A percentile compares a stretch with the other conserved stretches of the same genome.
phyloP scores from a whole-genome alignment of 2,329 filamentous ascomycete genomes.

The Capronia epimyces region DNA sequence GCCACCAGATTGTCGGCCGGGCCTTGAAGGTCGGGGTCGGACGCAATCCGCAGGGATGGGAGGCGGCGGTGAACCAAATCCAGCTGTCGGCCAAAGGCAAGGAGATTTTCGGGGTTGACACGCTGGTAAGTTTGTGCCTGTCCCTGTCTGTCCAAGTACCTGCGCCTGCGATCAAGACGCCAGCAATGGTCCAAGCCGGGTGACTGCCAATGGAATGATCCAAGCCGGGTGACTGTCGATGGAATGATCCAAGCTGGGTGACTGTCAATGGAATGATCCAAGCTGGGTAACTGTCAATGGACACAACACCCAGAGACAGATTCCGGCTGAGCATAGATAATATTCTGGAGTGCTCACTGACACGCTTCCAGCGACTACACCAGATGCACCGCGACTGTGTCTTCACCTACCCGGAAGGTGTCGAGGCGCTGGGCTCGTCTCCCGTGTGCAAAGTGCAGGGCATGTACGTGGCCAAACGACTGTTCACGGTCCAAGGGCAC shows the following conservation, averaged over 20 bases:
- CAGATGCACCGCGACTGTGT: slow-evolving; percentile 86
- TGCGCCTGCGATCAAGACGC: no score
- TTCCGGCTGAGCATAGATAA: no score
- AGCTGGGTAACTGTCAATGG: no score
- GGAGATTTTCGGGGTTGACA: slow-evolving; percentile 63
- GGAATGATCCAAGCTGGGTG: no score
- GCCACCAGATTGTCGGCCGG: slow-evolving; percentile 76
- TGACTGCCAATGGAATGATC: no score
- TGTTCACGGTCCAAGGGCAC: slow-evolving; percentile 79
- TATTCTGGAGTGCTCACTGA: no score
- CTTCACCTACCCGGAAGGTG: slow-evolving; percentile 55
- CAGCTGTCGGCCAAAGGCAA: slow-evolving; percentile 64
- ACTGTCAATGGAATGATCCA: no score
- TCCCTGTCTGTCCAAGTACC: background rate
- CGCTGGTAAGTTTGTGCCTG: slow-evolving; percentile 42
- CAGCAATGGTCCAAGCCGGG: no score
- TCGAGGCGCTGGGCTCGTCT: slow-evolving; percentile 60
- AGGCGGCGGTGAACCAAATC: slow-evolving; percentile 68
- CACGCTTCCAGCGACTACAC: slow-evolving; percentile 50
- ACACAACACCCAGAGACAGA: no score
- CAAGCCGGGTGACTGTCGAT: no score
- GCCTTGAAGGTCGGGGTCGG: slow-evolving; percentile 64
- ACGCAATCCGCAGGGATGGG: slow-evolving; percentile 67
- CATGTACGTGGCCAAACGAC: slow-evolving; percentile 62
- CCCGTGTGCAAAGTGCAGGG: slow-evolving; percentile 68